Base-by-base conservation (phyloP, 2,329 filamentous ascomycete genomes). In the Coleophoma crateriformis region DNA sequence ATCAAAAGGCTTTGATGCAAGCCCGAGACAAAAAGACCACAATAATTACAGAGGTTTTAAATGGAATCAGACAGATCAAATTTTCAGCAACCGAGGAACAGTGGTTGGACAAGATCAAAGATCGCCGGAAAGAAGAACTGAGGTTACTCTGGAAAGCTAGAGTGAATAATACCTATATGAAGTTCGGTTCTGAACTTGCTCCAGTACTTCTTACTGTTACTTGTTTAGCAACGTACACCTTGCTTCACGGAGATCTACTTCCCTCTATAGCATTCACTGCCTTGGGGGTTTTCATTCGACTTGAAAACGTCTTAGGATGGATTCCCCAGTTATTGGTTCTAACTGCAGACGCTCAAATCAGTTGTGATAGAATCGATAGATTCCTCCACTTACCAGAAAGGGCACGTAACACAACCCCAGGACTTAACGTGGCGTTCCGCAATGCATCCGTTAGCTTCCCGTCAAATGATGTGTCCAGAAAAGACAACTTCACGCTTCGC, bases 1-100 rank as follows among this genome's bases (percentile, higher is more conserved):
- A 19, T 3, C 84, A 90, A 60, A 83, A 86, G 49, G 71, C 74
- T 44, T 66, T 92, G 45, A 91, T 91, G 87, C 87, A 86, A 62
- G 74, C 83, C 22, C 76, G 88, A 42, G 88, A 92, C 64, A 74
- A 81, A 47, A 92, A 91, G 67, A 76, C 90, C 67, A 83, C 78
- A 0, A 77, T 90, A 13, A 77, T 92, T 27, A 87, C 87, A 1
- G 88, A 94, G 65, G 86, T 85, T 0, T 69, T 94, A 1, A 79
- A 87, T 58, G 88, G 88, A 7, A 91, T 92, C 55, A 80, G 87
- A 1, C 88, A 94, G 65, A 89, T 94, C 68, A 94, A 92, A 61
- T 90, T 92, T 58, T 87, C 87, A 0, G 88, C 88, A 1, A 68
- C 90, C 2, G 88, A 92, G 64, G 69, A 72, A 17, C 80, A 87